phyloP scores from a whole-genome alignment of 2,329 filamentous ascomycete genomes.

The Dothidotthia symphoricarpi region DNA sequence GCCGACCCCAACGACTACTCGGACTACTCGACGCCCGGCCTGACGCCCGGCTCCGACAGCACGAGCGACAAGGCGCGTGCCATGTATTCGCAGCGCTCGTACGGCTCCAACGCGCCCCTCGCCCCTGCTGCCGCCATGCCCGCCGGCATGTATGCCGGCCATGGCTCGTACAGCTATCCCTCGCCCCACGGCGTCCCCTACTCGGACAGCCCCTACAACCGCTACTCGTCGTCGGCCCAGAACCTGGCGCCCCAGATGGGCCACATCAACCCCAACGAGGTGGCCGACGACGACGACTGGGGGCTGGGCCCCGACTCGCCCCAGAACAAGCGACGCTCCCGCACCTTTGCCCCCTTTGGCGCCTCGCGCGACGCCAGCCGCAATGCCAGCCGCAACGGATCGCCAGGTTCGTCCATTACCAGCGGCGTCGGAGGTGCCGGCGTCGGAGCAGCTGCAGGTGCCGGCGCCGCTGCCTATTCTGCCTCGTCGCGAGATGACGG shows the following conservation, averaged over 20 bases:
- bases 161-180: constrained; percentile 50
- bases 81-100: constrained; percentile 25
- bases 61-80: constrained; percentile 23
- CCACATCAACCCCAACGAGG: constrained; percentile 71
- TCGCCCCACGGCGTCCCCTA: constrained; percentile 44
- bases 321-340: constrained; percentile 55
- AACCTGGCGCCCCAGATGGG: constrained; percentile 40
- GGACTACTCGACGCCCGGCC: constrained; percentile 35
- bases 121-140: constrained; percentile 35
- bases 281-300: constrained; percentile 86
- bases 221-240: constrained; percentile 48
- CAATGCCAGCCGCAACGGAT: constrained; percentile 38
- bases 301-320: constrained; percentile 59
- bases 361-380: constrained; percentile 44
- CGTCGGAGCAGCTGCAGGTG: constrained; percentile 36
- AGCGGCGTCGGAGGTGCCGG: constrained; percentile 45
- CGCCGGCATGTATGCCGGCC: constrained; percentile 36
- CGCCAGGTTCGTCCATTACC: constrained; percentile 44
- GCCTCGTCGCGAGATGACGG: constrained; percentile 28
- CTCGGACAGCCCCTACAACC: constrained; percentile 66
- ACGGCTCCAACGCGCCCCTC: constrained; percentile 23
- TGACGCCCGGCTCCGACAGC: constrained; percentile 52
- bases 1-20: constrained; percentile 35
- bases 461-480: constrained; percentile 39
- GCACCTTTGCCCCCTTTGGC: constrained; percentile 60